Conservation (phyloP, 2,329 filamentous ascomycete genomes). For the Aspergillus aculeatus region DNA sequence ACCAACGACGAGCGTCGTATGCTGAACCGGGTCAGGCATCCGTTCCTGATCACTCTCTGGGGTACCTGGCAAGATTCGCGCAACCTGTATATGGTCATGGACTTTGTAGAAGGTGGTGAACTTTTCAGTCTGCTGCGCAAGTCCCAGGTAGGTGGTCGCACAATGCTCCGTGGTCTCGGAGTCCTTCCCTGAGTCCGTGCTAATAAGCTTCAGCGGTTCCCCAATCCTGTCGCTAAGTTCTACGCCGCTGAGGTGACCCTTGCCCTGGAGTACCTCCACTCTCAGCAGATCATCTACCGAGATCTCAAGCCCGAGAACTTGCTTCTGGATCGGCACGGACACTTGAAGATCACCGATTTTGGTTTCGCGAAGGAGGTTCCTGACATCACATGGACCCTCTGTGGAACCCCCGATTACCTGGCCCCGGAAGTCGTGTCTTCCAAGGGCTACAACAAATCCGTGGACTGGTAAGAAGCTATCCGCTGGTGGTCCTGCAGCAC, state of each 20-base stretch:
- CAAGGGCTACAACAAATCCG: conserved; percentile 99
- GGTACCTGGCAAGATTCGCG: conserved; percentile 94
- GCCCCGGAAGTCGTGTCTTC: conserved; percentile 98
- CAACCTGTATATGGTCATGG: conserved; percentile 99
- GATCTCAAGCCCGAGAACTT: conserved; percentile 96
- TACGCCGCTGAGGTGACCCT: conserved; percentile 97
- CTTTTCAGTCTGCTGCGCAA: conserved; percentile 93
- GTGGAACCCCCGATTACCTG: conserved; percentile 94
- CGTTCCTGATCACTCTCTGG: conserved; percentile 96
- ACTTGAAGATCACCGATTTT: conserved; percentile 97
- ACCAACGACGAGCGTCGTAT: conserved; percentile 97
- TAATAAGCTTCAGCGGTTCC: conserved; percentile 70
- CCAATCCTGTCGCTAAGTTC: conserved; percentile 98
- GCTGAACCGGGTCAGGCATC: conserved; percentile 95
- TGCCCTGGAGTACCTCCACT: conserved; percentile 91
- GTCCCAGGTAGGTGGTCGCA: conserved; percentile 66
- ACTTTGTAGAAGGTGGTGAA: conserved; percentile 98
- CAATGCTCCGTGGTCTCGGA: conserved; percentile 11
- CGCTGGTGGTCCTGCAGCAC: background rate
- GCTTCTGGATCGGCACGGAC: conserved; percentile 85
- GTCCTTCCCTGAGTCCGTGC: background rate
- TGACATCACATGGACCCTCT: conserved; percentile 98
- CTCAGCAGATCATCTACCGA: conserved; percentile 94
- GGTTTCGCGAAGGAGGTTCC: conserved; percentile 97
- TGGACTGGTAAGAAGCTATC: conserved; percentile 75